These are phyloP conservation scores for Sphaerulina populicola DNA, from an alignment of 2,329 filamentous ascomycete genomes.

Conservation along the genomic window DNA sequence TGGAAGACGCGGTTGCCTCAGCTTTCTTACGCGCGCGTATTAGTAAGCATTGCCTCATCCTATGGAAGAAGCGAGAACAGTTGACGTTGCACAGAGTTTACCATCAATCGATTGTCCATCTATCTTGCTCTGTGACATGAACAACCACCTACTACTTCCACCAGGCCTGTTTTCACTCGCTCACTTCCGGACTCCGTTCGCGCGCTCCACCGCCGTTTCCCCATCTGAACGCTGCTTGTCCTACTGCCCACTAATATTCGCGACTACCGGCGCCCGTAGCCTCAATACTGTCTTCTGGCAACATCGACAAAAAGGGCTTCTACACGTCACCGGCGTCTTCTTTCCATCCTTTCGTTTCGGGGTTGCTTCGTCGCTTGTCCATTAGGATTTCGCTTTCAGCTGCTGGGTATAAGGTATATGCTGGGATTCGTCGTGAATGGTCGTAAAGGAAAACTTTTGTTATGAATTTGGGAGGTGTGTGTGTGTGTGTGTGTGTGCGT, in stretches of 20 bases:
- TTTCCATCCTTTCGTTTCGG: slow-evolving; percentile 17
- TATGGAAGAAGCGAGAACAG: too few relatives aligned
- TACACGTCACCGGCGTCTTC: slow-evolving; percentile 16
- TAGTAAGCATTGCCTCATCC: too few relatives aligned
- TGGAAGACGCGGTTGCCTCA: too few relatives aligned
- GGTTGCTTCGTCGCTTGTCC: slow-evolving; percentile 9
- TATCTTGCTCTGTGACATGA: slow-evolving; percentile 15
- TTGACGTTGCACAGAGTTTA: too few relatives aligned
- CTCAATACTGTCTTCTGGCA: slow-evolving; percentile 1
- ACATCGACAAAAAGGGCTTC: slow-evolving; percentile 21
- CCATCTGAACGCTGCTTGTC: slow-evolving; percentile 19
- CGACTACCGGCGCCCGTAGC: slow-evolving; percentile 4
- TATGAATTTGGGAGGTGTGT: slow-evolving; percentile 13
- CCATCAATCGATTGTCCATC: slow-evolving; percentile 4
- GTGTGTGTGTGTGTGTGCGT: neutral
- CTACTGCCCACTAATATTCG: slow-evolving; percentile 19
- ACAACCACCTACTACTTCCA: slow-evolving; percentile 17
- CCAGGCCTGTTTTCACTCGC: neutral
- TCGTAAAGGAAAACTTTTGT: slow-evolving; percentile 27
- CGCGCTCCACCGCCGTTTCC: slow-evolving; percentile 18
- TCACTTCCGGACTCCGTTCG: neutral
- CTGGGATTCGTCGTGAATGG: slow-evolving; percentile 23
- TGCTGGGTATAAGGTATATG: slow-evolving; percentile 25
- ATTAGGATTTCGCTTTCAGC: slow-evolving; percentile 10
- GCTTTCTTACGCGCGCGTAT: too few relatives aligned